Conservation (phyloP, 371 early-diverging fungal genomes). For the Entomophthora muscae region DNA sequence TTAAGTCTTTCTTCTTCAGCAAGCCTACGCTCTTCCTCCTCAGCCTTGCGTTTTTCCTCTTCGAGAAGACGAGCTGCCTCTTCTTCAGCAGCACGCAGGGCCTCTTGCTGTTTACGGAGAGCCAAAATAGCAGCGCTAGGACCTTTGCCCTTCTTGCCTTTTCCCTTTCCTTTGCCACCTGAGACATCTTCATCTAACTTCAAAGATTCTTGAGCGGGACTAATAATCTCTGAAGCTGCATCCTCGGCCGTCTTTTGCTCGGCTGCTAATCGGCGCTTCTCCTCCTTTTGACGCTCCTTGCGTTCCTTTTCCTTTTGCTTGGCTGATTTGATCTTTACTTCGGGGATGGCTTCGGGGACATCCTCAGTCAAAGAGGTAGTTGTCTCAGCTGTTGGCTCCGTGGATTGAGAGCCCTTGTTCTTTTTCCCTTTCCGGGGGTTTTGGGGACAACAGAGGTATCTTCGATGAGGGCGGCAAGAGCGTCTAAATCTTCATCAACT, state of each 20-base stretch:
- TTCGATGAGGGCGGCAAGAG: conserved; percentile 1
- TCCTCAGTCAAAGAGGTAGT: too few species aligned
- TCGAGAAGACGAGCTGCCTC: conserved; percentile 26
- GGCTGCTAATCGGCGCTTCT: conserved; percentile 18
- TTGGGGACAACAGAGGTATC: not conserved
- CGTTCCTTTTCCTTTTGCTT: conserved; percentile 43
- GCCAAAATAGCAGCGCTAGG: conserved; percentile 36
- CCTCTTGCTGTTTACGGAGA: conserved; percentile 43
- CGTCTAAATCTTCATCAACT: conserved; percentile 2
- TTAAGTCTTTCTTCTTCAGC: conserved; percentile 27
- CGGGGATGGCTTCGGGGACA: conserved; percentile 1
- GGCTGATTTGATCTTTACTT: conserved; percentile 23
- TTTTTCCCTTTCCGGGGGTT: conserved; percentile 17
- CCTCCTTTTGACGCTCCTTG: conserved; percentile 26
- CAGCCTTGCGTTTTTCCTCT: conserved; percentile 31
- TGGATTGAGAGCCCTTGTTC: too few species aligned
- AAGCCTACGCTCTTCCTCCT: conserved; percentile 30
- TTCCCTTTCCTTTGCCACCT: conserved; percentile 17
- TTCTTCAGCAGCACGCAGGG: conserved; percentile 34
- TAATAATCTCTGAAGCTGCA: not conserved
- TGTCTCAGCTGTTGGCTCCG: too few species aligned
- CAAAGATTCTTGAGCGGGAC: conserved; percentile 11
- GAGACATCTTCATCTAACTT: conserved; percentile 17
- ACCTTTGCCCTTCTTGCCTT: conserved; percentile 28
- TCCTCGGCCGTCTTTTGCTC: conserved; percentile 13